phyloP scores from a whole-genome alignment of 108 stramenopile species.

The Chaetoceros tenuissimus region DNA sequence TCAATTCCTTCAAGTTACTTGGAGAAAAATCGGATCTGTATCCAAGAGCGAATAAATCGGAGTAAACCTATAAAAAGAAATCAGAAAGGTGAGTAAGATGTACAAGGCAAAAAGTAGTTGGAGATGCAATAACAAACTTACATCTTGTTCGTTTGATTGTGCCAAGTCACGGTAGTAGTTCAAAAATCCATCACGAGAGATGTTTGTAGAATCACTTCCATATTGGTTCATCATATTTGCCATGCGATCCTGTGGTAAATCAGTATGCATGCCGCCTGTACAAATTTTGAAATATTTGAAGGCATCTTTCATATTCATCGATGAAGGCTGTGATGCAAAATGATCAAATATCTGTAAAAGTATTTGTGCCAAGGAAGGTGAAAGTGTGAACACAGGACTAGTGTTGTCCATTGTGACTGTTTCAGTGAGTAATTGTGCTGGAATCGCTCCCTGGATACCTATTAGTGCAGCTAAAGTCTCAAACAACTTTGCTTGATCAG shows the following conservation, averaged over 20 bases:
- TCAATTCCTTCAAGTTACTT: slow-evolving; percentile 23
- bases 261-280: background rate
- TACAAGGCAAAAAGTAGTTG: slow-evolving; percentile 1
- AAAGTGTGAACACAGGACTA: slow-evolving; percentile 32
- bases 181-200: slow-evolving; percentile 82
- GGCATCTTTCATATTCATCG: slow-evolving; percentile 62
- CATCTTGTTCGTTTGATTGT: slow-evolving; percentile 48
- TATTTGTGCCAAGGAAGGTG: slow-evolving; percentile 32
- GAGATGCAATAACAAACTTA: slow-evolving; percentile 17
- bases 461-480: slow-evolving; percentile 63
- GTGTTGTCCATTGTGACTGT: slow-evolving; percentile 43
- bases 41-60: slow-evolving; percentile 67
- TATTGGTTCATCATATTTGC: slow-evolving; percentile 70
- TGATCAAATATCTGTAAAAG: slow-evolving; percentile 58
- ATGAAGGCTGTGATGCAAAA: slow-evolving; percentile 24
- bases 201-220: slow-evolving; percentile 14
- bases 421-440: slow-evolving; percentile 46
- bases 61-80: slow-evolving; percentile 27
- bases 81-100: background rate
- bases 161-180: slow-evolving; percentile 76
- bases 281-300: slow-evolving; percentile 52
- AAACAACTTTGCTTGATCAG: slow-evolving; percentile 33
- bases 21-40: slow-evolving; percentile 75
- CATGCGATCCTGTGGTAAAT: slow-evolving; percentile 68
- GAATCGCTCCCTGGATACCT: slow-evolving; percentile 35